Evolutionary conservation across 2,329 filamentous ascomycete species (phyloP).

Genomic region (Mycosphaerella sp.): DNA sequence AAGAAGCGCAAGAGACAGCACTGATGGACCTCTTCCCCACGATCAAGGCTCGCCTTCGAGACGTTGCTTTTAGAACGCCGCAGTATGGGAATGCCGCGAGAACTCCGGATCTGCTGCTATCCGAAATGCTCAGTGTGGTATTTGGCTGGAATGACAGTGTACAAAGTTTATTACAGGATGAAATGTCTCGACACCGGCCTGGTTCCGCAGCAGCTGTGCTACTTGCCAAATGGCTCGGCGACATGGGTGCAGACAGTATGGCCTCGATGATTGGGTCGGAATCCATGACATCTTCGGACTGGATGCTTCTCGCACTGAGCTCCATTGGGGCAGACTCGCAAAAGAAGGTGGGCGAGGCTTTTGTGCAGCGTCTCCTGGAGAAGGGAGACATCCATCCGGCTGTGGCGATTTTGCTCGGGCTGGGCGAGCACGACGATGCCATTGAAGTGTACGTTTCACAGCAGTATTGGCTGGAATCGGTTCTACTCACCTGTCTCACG

Average conservation of each 20-base stretch:
- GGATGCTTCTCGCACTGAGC: conserved; percentile 91
- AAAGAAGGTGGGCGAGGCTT: conserved; percentile 83
- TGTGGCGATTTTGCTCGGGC: conserved; percentile 83
- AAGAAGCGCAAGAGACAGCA: conserved; percentile 52
- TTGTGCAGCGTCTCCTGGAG: conserved; percentile 83
- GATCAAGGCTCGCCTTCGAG: conserved; percentile 70
- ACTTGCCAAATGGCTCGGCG: conserved; percentile 86
- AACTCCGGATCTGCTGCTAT: conserved; percentile 65
- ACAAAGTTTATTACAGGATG: conserved; percentile 73
- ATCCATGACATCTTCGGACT: conserved; percentile 88
- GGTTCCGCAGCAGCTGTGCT: conserved; percentile 75
- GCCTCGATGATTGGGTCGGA: conserved; percentile 66
- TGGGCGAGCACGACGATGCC: conserved; percentile 88
- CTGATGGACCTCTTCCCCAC: conserved; percentile 79
- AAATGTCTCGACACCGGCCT: conserved; percentile 65
- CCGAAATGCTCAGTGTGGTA: conserved; percentile 86
- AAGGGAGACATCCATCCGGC: conserved; percentile 87
- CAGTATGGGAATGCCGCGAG: conserved; percentile 42
- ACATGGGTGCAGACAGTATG: conserved; percentile 75
- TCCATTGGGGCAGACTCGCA: conserved; percentile 72
- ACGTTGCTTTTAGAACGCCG: conserved; percentile 72
- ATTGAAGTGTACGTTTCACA: conserved; percentile 95
- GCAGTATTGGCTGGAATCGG: conserved; percentile 84
- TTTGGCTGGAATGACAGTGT: conserved; percentile 93
- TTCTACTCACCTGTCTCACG: conserved; percentile 76